Percentiles rank a stretch among this genome's conserved stretches.
These are phyloP conservation scores for Tephrocybe sp. DNA, from an alignment of 768 basidiomycete species.

Conservation along the genomic window DNA sequence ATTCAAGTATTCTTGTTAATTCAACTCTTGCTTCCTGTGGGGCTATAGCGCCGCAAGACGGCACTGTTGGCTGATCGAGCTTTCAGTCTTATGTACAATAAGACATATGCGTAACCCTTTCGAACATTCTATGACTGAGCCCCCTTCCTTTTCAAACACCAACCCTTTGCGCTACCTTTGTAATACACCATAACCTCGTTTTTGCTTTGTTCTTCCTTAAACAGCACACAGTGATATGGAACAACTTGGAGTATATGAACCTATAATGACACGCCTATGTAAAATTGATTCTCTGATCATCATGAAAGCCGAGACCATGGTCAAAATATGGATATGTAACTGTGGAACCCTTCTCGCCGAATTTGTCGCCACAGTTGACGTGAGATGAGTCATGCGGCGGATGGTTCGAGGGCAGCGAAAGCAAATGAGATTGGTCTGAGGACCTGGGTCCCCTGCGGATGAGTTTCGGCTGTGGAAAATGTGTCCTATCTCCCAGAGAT, in stretches of 20 bases:
- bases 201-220: neutral
- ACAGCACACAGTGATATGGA: neutral
- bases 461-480: neutral
- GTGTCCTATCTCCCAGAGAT: neutral
- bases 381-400: neutral
- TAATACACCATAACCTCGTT: neutral
- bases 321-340: neutral
- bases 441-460: constrained; percentile 2
- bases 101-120: neutral
- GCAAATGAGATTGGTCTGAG: constrained; percentile 13
- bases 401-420: neutral
- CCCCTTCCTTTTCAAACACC: neutral
- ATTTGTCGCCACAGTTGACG: neutral
- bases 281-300: neutral
- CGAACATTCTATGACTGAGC: neutral
- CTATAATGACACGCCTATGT: constrained; percentile 11
- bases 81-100: neutral
- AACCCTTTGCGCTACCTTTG: neutral
- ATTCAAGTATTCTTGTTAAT: constrained; percentile 18
- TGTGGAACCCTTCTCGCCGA: neutral
- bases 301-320: constrained; percentile 2
- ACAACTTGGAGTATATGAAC: neutral
- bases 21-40: neutral
- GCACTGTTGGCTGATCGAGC: neutral
- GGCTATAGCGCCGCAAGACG: neutral